Conservation (phyloP, 2,329 filamentous ascomycete genomes). For the Diaporthe batatas region DNA sequence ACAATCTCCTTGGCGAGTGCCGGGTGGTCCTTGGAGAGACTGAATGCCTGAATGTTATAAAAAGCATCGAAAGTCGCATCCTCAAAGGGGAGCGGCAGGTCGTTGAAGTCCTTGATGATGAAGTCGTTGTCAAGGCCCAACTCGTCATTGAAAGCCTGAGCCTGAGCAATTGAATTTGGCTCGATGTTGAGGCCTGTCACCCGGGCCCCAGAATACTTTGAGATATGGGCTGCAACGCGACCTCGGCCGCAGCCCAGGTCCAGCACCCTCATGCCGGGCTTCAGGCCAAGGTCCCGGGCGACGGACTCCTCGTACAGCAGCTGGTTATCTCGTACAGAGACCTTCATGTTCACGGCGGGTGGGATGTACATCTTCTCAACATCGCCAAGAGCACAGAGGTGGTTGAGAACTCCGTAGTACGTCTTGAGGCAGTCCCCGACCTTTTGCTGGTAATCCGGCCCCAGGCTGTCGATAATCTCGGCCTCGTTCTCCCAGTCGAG, state of each 20-base stretch:
- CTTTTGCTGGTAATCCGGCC: conserved; percentile 62
- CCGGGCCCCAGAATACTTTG: conserved; percentile 59
- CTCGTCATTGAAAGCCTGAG: conserved; percentile 58
- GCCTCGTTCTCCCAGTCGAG: conserved; percentile 66
- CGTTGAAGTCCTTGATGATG: conserved; percentile 64
- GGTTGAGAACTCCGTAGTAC: conserved; percentile 68
- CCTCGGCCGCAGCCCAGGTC: conserved; percentile 67
- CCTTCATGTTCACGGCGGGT: conserved; percentile 64
- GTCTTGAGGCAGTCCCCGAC: conserved; percentile 65
- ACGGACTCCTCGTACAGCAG: conserved; percentile 66
- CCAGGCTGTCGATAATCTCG: conserved; percentile 61
- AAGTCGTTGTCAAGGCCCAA: conserved; percentile 61
- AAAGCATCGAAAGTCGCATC: conserved; percentile 65
- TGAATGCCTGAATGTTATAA: conserved; percentile 70
- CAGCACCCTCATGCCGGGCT: conserved; percentile 60
- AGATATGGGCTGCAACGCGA: conserved; percentile 67
- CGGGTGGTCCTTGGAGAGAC: conserved; percentile 63
- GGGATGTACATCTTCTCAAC: conserved; percentile 73
- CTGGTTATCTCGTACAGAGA: conserved; percentile 64
- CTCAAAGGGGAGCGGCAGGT: conserved; percentile 63
- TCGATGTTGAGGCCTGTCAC: conserved; percentile 68
- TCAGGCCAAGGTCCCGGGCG: conserved; percentile 60
- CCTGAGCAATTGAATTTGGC: conserved; percentile 64
- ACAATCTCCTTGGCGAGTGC: conserved; percentile 62
- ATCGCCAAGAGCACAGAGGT: conserved; percentile 66